phyloP scores from a whole-genome alignment of 2,329 filamentous ascomycete species.

The Trichoderma oligosporum region DNA sequence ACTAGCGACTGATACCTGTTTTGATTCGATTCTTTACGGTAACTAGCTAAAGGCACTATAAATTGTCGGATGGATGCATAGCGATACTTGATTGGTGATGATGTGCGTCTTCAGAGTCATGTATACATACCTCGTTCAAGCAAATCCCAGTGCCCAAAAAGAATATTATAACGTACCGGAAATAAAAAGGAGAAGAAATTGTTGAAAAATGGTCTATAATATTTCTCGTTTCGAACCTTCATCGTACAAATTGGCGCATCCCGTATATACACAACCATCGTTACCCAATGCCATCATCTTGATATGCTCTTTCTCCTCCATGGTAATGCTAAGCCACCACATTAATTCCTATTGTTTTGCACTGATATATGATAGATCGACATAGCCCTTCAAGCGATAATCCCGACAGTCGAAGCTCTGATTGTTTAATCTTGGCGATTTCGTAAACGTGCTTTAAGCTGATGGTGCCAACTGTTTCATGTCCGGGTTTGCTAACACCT shows the following conservation, averaged over 20 bases:
- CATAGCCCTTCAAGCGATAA: slow-evolving; percentile 67
- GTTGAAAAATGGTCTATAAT: background rate
- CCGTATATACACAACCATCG: slow-evolving; percentile 14
- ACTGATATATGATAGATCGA: slow-evolving; percentile 69
- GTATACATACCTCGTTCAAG: background rate
- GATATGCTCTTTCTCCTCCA: background rate
- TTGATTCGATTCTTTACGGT: background rate
- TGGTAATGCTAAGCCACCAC: slow-evolving; percentile 54
- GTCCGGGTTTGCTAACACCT: slow-evolving; percentile 70
- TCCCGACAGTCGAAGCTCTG: slow-evolving; percentile 69
- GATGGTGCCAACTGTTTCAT: slow-evolving; percentile 76
- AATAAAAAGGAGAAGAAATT: background rate
- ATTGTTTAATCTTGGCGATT: slow-evolving; percentile 94
- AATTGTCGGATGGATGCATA: background rate
- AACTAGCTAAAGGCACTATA: background rate
- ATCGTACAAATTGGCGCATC: slow-evolving; percentile 10
- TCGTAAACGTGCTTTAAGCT: slow-evolving; percentile 96
- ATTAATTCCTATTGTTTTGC: slow-evolving; percentile 69
- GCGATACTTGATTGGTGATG: background rate
- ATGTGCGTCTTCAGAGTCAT: background rate
- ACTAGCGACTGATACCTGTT: background rate
- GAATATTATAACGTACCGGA: background rate
- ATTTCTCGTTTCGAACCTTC: background rate
- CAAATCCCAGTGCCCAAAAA: background rate
- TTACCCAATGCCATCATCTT: background rate